Evolutionary conservation across 306 rosid genomes (phyloP).

Genomic region (Vigna mungo): DNA sequence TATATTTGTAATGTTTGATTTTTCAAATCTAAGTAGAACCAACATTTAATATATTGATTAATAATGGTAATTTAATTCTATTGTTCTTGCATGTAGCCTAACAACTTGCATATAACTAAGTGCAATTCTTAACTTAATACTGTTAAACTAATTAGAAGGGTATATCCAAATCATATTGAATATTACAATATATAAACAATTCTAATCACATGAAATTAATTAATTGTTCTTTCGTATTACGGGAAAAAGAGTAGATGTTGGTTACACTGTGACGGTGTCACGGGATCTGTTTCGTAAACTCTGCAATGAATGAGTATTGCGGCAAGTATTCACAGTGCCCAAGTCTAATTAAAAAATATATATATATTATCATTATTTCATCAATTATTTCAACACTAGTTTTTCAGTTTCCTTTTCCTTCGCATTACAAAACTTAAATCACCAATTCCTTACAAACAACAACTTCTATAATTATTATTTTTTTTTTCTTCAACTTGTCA

Average conservation of each 20-base stretch:
- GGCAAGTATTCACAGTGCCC: slow-evolving; percentile 11
- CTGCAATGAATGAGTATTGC: not conserved
- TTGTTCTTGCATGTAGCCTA: no score
- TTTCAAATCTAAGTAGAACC: not conserved
- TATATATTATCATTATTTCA: not conserved
- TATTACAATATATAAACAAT: not conserved
- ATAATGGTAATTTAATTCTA: no score
- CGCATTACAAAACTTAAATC: not conserved
- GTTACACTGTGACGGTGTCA: not conserved
- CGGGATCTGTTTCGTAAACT: not conserved
- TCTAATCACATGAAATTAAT: not conserved
- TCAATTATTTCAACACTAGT: not conserved
- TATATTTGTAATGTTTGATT: not conserved
- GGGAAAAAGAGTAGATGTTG: no score
- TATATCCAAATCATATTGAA: slow-evolving; percentile 1
- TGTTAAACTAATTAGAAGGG: not conserved
- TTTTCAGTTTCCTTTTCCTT: no score
- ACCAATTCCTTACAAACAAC: slow-evolving; percentile 6
- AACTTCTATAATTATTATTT: not conserved
- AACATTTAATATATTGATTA: not conserved
- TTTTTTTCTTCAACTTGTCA: not conserved
- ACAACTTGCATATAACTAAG: not conserved
- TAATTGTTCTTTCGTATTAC: no score
- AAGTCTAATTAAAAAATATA: not conserved
- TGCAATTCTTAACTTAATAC: not conserved